These are phyloP conservation scores for Babesia gibsoni DNA, from an alignment of 169 alveolate species.

Conservation along the genomic window DNA sequence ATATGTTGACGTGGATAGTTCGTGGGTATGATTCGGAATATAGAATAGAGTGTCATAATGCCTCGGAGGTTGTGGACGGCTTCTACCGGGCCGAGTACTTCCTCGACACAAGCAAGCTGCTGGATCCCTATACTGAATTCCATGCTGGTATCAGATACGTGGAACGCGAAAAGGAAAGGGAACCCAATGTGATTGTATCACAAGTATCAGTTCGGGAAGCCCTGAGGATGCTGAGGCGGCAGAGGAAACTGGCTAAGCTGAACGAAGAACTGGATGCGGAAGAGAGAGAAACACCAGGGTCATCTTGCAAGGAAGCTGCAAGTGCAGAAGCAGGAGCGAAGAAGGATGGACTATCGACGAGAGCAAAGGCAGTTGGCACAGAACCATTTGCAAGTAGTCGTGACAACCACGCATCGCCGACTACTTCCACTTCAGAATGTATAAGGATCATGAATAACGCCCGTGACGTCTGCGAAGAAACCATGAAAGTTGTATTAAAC, in stretches of 20 bases:
- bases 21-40: slow-evolving; percentile 19
- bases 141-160: background rate
- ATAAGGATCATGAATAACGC: slow-evolving; percentile 9
- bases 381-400: background rate
- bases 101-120: slow-evolving; percentile 44
- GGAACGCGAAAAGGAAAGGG: background rate
- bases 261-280: background rate
- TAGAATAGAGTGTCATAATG: slow-evolving; percentile 42
- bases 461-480: background rate
- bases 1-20: slow-evolving; percentile 55
- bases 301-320: no score
- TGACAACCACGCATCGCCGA: no score
- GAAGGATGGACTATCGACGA: background rate
- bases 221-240: slow-evolving; percentile 1
- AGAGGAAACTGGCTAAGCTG: background rate
- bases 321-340: background rate
- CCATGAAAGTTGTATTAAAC: background rate
- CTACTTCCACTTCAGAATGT: background rate
- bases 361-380: background rate
- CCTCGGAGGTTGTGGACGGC: slow-evolving; percentile 58
- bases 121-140: slow-evolving; percentile 18
- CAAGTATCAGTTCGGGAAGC: slow-evolving; percentile 10
- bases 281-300: background rate
- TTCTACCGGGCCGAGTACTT: slow-evolving; percentile 58
- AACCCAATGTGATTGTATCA: slow-evolving; percentile 15